Percentiles rank a stretch among this genome's conserved stretches.
Conservation (phyloP, 2,329 filamentous ascomycete species). For the Xylariaceae sp. region DNA sequence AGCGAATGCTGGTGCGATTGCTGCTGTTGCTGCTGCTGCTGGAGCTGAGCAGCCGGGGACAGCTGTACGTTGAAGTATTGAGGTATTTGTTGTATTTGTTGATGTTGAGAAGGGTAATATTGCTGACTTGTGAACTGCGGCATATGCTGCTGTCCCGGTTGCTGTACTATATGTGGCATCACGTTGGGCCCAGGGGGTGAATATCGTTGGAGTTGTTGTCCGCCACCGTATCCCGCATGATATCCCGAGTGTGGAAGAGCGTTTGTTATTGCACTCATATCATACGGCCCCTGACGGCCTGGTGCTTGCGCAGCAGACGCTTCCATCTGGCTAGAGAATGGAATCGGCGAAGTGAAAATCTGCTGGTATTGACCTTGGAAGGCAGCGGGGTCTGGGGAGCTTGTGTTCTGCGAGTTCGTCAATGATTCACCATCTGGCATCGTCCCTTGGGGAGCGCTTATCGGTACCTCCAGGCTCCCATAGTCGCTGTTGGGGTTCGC, state of each 20-base stretch:
- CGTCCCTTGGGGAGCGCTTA: conserved; percentile 21
- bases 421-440: conserved; percentile 24
- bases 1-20: neutral
- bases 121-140: conserved; percentile 39
- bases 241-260: conserved; percentile 42
- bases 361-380: conserved; percentile 33
- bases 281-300: conserved; percentile 39
- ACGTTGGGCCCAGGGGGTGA: conserved; percentile 34
- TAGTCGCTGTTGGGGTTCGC: conserved; percentile 31
- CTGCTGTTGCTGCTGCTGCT: conserved; percentile 33
- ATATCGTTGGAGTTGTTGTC: conserved; percentile 31
- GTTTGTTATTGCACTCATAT: conserved; percentile 44
- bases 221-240: conserved; percentile 38
- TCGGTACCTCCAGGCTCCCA: conserved; percentile 24
- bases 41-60: conserved; percentile 35
- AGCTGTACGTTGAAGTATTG: conserved; percentile 43
- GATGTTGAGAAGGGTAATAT: conserved; percentile 46
- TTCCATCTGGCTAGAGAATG: conserved; percentile 42
- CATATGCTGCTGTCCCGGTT: conserved; percentile 37
- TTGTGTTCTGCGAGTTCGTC: conserved; percentile 22
- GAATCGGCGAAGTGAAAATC: conserved; percentile 36
- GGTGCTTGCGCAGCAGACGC: conserved; percentile 36
- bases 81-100: no score
- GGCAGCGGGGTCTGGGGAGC: conserved; percentile 23
- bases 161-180: conserved; percentile 42